Conservation (phyloP, 331 rosid genomes). For the Rhamnella rubrinervis region DNA sequence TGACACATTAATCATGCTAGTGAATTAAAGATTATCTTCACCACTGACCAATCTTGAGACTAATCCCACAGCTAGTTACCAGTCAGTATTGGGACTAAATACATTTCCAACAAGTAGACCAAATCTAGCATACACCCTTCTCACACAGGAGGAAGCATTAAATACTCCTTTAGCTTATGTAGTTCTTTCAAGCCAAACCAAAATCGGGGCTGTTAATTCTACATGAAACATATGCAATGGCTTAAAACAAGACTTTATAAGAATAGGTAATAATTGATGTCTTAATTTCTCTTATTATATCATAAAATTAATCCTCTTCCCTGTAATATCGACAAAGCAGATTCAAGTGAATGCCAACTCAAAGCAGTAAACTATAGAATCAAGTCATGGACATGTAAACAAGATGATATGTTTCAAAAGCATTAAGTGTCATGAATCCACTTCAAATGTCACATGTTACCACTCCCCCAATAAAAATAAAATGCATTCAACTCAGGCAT, state of each 20-base stretch:
- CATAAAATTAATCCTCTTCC: too few relatives aligned
- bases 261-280: too few relatives aligned
- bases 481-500: slow-evolving; percentile 10
- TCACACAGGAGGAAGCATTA: too few relatives aligned
- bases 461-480: slow-evolving; percentile 5
- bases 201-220: too few relatives aligned
- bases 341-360: background rate
- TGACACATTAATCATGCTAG: background rate
- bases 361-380: background rate
- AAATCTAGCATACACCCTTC: too few relatives aligned
- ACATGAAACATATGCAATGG: too few relatives aligned
- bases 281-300: too few relatives aligned
- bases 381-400: background rate
- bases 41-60: background rate
- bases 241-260: too few relatives aligned
- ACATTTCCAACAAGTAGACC: background rate
- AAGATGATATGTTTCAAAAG: background rate
- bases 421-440: slow-evolving; percentile 1
- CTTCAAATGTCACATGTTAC: background rate
- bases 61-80: background rate
- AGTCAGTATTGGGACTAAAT: background rate
- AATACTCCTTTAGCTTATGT: too few relatives aligned
- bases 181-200: too few relatives aligned
- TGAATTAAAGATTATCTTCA: background rate
- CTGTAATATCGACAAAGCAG: too few relatives aligned